A percentile compares a stretch with the other conserved stretches of the same genome.
These are phyloP conservation scores for Naganishia antarctica DNA, from an alignment of 768 basidiomycete species.

Conservation along the genomic window DNA sequence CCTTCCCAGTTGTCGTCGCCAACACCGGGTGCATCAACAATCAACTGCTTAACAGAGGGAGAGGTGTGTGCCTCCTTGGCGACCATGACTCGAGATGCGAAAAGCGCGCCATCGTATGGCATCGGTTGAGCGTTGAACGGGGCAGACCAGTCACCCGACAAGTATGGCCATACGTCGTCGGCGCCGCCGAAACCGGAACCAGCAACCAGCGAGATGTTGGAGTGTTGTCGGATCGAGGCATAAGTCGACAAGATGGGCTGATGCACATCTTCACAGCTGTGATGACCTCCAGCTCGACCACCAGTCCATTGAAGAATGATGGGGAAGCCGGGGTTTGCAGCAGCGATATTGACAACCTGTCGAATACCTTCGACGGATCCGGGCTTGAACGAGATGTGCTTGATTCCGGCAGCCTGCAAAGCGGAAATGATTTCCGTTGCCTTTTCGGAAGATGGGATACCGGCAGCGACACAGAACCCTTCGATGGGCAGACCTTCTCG, in stretches of 20 bases:
- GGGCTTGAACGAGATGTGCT: conserved; percentile 96
- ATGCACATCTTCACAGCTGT: conserved; percentile 98
- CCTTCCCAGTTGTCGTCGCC: conserved; percentile 81
- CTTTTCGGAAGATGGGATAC: conserved; percentile 94
- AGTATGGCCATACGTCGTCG: conserved; percentile 87
- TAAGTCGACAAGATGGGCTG: conserved; percentile 90
- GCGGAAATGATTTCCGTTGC: conserved; percentile 91
- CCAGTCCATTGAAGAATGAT: conserved; percentile 99
- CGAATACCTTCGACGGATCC: conserved; percentile 96
- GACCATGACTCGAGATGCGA: conserved; percentile 95
- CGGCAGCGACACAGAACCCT: conserved; percentile 98
- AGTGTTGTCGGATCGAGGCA: conserved; percentile 75
- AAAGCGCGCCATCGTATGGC: conserved; percentile 97
- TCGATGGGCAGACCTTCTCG: conserved; percentile 91
- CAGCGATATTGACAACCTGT: conserved; percentile 92
- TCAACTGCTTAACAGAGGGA: conserved; percentile 90
- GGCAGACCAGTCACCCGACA: conserved; percentile 91
- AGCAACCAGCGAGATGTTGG: conserved; percentile 82
- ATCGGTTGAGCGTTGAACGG: conserved; percentile 81
- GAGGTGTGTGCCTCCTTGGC: conserved; percentile 97
- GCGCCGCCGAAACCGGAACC: conserved; percentile 95
- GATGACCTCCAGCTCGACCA: conserved; percentile 96
- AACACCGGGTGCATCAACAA: conserved; percentile 89
- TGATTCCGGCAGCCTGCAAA: conserved; percentile 75
- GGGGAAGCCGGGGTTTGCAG: conserved; percentile 89